These are phyloP conservation scores for Rhinocladiella similis DNA, from an alignment of 2,329 filamentous ascomycete genomes.

Conservation along the genomic window DNA sequence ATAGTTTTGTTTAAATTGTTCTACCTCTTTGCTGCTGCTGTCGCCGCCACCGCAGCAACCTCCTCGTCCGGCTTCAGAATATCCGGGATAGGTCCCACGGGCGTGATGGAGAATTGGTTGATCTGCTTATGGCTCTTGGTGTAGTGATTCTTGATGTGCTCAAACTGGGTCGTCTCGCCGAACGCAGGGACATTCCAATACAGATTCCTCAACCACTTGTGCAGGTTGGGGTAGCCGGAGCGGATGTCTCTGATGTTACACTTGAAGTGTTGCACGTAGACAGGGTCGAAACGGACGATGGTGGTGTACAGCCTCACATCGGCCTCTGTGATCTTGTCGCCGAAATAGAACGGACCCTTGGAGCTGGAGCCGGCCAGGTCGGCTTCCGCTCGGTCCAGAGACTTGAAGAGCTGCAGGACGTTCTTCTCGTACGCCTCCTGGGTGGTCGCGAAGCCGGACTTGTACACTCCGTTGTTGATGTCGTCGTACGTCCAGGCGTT, in stretches of 20 bases:
- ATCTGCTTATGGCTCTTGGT: slow-evolving; percentile 67
- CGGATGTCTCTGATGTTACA: slow-evolving; percentile 85
- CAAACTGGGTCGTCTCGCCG: slow-evolving; percentile 79
- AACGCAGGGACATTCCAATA: slow-evolving; percentile 86
- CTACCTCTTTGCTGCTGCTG: slow-evolving; percentile 29
- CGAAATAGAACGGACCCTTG: slow-evolving; percentile 69
- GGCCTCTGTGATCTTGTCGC: slow-evolving; percentile 73
- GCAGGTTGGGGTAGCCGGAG: slow-evolving; percentile 76
- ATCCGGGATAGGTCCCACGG: slow-evolving; percentile 79
- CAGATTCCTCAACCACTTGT: slow-evolving; percentile 77
- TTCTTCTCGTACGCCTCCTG: slow-evolving; percentile 80
- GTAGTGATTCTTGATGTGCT: slow-evolving; percentile 88
- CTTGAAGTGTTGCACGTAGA: slow-evolving; percentile 81
- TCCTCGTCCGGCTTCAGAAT: slow-evolving; percentile 78
- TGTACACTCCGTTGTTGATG: slow-evolving; percentile 55
- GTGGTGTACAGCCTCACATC: slow-evolving; percentile 77
- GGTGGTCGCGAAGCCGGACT: slow-evolving; percentile 77
- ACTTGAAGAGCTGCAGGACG: slow-evolving; percentile 69
- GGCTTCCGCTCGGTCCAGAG: slow-evolving; percentile 73
- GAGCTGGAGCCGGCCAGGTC: slow-evolving; percentile 58
- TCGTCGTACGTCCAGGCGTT: slow-evolving; percentile 78
- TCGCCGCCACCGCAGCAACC: slow-evolving; percentile 62
- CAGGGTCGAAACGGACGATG: slow-evolving; percentile 70
- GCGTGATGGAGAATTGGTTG: slow-evolving; percentile 71
- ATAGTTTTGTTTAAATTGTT: neutral